A percentile compares a stretch with the other conserved stretches of the same genome.
These are phyloP conservation scores for Paecilomyces sp. DNA, from an alignment of 2,329 filamentous ascomycete genomes.

Conservation along the genomic window DNA sequence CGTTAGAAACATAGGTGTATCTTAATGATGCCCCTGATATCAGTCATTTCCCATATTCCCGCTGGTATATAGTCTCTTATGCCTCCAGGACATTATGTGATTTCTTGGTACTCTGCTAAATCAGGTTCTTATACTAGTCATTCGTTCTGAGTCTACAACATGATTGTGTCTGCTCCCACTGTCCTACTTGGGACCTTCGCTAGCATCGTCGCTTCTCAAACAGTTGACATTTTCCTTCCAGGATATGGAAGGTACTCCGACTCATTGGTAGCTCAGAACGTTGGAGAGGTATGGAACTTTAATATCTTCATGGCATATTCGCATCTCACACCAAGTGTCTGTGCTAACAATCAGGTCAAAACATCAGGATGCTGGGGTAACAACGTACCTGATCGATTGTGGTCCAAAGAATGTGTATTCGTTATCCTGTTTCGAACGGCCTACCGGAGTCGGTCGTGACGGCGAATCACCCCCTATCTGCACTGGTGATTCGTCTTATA, in stretches of 20 bases:
- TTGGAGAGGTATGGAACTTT: background rate
- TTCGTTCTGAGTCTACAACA: background rate
- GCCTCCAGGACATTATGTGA: background rate
- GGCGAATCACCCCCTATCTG: background rate
- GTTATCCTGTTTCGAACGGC: background rate
- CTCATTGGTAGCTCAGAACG: background rate
- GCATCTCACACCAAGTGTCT: background rate
- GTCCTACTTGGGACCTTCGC: background rate
- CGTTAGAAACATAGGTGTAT: background rate
- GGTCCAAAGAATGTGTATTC: background rate
- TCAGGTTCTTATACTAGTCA: background rate
- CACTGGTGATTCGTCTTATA: background rate
- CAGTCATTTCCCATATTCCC: background rate
- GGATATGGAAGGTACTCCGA: background rate
- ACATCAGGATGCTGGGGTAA: background rate
- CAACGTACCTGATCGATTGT: background rate
- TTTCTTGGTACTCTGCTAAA: background rate
- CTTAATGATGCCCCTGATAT: background rate
- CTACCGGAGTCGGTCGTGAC: background rate
- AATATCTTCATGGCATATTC: background rate
- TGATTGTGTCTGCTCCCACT: background rate
- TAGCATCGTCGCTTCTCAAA: background rate
- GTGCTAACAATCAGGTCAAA: background rate
- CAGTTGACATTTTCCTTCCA: background rate
- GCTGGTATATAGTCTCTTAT: background rate